Base-by-base conservation (phyloP, 192 early-diverging fungal genomes). In the Diversispora epigaea region DNA sequence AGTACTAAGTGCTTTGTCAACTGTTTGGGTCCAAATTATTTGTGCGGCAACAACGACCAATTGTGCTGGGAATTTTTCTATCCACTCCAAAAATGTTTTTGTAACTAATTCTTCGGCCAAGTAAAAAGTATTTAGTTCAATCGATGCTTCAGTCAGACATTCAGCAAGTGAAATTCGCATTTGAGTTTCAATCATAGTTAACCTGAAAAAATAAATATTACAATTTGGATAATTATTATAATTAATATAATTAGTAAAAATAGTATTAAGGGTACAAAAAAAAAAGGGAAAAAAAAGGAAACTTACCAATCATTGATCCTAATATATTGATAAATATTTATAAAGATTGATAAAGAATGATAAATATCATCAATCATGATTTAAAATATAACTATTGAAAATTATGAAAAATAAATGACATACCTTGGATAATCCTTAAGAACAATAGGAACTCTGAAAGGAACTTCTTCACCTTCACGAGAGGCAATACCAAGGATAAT, bases 291-390 rank as follows among this genome's bases (percentile, higher is more conserved):
- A 54, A 12, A 14, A 5, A 17, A 17, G 12, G 8, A 54, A 17
- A 54, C 50, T 54, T 54, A 17, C 98, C 98, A 99, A 76, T 97
- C 98, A 85, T 98, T 98, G 77, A 99, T 96, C 74, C 92, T 32
- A 32, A 32, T 32, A 32, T 32, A 32, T 32, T 32, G 25, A 32
- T 32, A 32, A 32, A n/a, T n/a, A n/a, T n/a, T n/a, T n/a, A n/a
- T n/a, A n/a, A n/a, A n/a, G n/a, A n/a, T n/a, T n/a, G n/a, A n/a
- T n/a, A n/a, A 32, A 32, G 25, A 32, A 32, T 32, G 2, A 32
- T n/a, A n/a, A n/a, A n/a, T n/a, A 32, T 32, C 25, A 32, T 32
- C 25, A 32, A 32, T 32, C 25, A 32, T 32, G 25, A 2, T 32
- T 32, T 32, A 32, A 32, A 32, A 32, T 32, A 32, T 32, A 32